Percentiles rank a stretch among this genome's conserved stretches.
phyloP scores from a whole-genome alignment of 108 stramenopile genomes.

The Stephanodiscus minutulus region DNA sequence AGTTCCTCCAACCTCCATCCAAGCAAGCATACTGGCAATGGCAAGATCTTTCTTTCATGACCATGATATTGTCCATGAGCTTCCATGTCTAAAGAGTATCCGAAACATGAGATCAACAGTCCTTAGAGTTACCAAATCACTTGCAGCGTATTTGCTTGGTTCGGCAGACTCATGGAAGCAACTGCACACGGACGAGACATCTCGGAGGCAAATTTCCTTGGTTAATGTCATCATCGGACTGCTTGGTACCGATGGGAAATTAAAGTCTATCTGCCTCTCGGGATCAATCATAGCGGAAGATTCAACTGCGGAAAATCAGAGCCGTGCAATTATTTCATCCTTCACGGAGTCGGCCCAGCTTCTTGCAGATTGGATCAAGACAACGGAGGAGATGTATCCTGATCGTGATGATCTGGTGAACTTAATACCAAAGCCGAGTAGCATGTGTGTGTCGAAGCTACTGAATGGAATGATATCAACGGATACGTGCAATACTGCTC shows the following conservation, averaged over 20 bases:
- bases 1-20: slow-evolving; percentile 20
- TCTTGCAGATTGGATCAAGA: slow-evolving; percentile 10
- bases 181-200: slow-evolving; percentile 16
- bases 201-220: slow-evolving; percentile 2
- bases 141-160: slow-evolving; percentile 24
- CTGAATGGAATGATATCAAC: not conserved
- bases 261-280: slow-evolving; percentile 13
- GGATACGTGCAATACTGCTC: not conserved
- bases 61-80: slow-evolving; percentile 13
- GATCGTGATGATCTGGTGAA: not conserved
- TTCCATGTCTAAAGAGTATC: slow-evolving; percentile 13
- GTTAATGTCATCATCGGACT: slow-evolving; percentile 9
- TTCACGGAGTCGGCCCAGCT: slow-evolving; percentile 5
- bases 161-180: slow-evolving; percentile 12
- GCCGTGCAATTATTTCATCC: slow-evolving; percentile 5
- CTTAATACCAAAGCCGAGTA: not conserved
- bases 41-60: no score
- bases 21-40: not conserved
- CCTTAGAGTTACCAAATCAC: not conserved
- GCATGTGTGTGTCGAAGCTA: not conserved
- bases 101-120: slow-evolving; percentile 11
- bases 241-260: slow-evolving; percentile 3
- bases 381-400: slow-evolving; percentile 10
- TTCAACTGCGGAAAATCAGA: slow-evolving; percentile 14
- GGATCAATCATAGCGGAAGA: slow-evolving; percentile 15